Percentiles rank a stretch among this genome's conserved stretches.
phyloP scores from a whole-genome alignment of 306 rosid species.

The Crataegus laevigata region DNA sequence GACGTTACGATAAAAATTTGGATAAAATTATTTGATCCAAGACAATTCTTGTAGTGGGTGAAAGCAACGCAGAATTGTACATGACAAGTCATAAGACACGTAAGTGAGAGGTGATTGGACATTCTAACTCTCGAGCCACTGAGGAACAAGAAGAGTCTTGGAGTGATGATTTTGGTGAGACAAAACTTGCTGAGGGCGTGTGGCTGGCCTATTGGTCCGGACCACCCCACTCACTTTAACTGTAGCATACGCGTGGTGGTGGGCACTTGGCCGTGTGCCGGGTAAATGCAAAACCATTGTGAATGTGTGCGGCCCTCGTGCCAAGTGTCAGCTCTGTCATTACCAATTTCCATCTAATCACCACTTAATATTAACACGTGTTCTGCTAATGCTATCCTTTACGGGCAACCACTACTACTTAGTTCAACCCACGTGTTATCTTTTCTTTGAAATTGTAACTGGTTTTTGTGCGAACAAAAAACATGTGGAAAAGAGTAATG shows the following conservation, averaged over 20 bases:
- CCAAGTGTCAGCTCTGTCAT: neutral
- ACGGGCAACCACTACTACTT: no score
- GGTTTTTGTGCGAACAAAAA: neutral
- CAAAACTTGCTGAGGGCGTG: neutral
- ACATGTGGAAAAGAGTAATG: no score
- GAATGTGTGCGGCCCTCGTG: conserved; percentile 16
- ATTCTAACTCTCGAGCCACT: accelerated
- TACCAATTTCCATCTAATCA: neutral
- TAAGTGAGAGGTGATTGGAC: no score
- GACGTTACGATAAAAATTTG: no score
- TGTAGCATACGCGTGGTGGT: conserved; percentile 12
- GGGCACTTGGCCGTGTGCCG: conserved; percentile 25
- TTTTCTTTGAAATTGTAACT: neutral
- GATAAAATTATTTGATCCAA: no score
- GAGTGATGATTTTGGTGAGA: neutral
- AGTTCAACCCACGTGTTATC: neutral
- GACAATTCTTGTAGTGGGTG: no score
- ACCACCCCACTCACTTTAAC: neutral
- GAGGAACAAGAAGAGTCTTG: neutral
- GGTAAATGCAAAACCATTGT: neutral
- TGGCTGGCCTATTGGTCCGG: neutral
- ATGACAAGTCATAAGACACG: no score
- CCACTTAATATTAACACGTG: no score
- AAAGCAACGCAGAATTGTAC: no score
- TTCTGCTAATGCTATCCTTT: neutral